Evolutionary conservation across 1,284 basidiomycete species (phyloP).

Genomic region (Irpex sp.): DNA sequence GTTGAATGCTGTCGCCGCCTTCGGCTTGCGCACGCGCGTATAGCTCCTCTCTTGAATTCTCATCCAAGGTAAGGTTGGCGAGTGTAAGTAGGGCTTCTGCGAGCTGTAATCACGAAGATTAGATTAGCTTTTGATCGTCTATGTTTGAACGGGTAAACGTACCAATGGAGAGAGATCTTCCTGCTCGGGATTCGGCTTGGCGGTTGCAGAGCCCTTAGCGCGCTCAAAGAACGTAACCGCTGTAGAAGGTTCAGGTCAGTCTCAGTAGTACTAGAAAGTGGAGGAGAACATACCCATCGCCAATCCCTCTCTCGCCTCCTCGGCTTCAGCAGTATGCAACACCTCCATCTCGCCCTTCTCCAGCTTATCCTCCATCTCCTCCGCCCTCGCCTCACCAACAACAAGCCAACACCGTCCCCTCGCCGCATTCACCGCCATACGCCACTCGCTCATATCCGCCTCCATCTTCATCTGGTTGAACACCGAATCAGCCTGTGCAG

Average conservation of each 20-base stretch:
- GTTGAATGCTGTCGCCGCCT: conserved; percentile 35
- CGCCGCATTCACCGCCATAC: conserved; percentile 39
- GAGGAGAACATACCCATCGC: conserved; percentile 24
- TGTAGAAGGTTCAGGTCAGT: neutral
- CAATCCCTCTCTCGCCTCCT: conserved; percentile 48
- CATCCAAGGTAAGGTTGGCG: conserved; percentile 51
- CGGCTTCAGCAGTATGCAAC: conserved; percentile 40
- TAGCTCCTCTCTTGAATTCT: conserved; percentile 43
- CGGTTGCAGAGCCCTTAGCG: conserved; percentile 34
- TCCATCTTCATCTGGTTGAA: conserved; percentile 62
- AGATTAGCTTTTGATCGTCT: neutral
- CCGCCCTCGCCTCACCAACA: conserved; percentile 47
- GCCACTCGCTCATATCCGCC: conserved; percentile 42
- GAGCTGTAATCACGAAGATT: conserved; percentile 24
- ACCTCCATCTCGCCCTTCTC: conserved; percentile 39
- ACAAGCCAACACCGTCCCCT: conserved; percentile 54
- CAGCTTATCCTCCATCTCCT: conserved; percentile 46
- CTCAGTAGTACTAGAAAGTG: neutral
- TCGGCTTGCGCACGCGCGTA: conserved; percentile 45
- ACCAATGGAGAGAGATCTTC: conserved; percentile 35
- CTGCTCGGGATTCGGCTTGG: conserved; percentile 25
- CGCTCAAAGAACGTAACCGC: conserved; percentile 51
- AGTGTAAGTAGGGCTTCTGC: conserved; percentile 54
- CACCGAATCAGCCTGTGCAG: conserved; percentile 54
- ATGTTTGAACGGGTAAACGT: neutral